Evolutionary conservation across 2,329 filamentous ascomycete species (phyloP), one percentile per base, ranked within the genome.

Genomic region (Phaeomoniella chlamydospora): DNA sequence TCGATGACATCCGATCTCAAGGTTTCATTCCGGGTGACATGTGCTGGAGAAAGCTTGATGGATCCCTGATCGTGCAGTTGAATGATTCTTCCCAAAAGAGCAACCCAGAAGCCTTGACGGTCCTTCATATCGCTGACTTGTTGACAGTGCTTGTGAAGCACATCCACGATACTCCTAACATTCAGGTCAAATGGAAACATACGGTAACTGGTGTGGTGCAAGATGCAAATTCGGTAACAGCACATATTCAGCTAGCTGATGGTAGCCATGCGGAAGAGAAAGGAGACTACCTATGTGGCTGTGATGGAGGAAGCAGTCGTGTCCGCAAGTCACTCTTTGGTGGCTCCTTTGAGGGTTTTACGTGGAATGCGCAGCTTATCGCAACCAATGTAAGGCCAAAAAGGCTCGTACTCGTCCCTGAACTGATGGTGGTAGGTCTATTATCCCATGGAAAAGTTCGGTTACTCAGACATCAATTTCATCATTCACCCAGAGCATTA

Each of bases 401-500:
- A 14, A 10, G 30, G 30, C 12, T 15, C 22, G 10, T 32, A 10
- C 15, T 32, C 6, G 15, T 15, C 15, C 9, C 14, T 9, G 15
- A 17, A 18, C 22, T 18, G 15, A 22, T 33, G 29, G 14, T 33
- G 29, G 17, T 29, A 45, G 43, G 40, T 42, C 14, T 26, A 38
- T 9, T 44, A 42, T 31, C 39, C 39, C 10, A 42, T 45, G 15
- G 43, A 45, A 15, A 42, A 45, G 34, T 43, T 39, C 14, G 43
- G 43, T 37, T 45, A 43, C 19, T 38, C 44, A 15, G 43, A 45
- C 35, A 38, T 41, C 32, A 41, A 45, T 49, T 77, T 77, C 49
- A 70, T 75, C 42, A 61, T 77, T 18, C 64, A 79, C 43, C 73
- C 72, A 0, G 65, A 71, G 15, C 61, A 79, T 45, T 77, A 70